Conservation (phyloP, 257 asterid genomes). For the Nicotiana tomentosiformis region DNA sequence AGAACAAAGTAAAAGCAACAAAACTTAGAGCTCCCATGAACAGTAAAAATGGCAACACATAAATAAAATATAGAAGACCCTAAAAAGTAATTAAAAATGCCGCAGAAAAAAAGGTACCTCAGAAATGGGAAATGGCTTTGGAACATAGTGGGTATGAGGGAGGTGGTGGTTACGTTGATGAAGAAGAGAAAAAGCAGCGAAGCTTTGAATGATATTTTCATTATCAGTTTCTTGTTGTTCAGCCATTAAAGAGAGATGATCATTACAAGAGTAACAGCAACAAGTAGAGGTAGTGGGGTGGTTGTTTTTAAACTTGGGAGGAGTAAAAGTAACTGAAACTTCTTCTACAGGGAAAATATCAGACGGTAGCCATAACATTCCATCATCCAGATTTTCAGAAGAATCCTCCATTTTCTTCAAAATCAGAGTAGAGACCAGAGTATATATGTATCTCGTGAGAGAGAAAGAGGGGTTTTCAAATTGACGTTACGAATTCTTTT, state of each 20-base stretch:
- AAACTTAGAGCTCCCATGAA: background rate
- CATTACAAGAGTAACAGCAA: background rate
- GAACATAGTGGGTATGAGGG: background rate
- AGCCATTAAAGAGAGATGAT: background rate
- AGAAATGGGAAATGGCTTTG: background rate
- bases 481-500: background rate
- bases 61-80: background rate
- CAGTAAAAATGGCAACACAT: background rate
- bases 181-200: background rate
- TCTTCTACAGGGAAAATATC: constrained; percentile 28
- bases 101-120: background rate
- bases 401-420: constrained; percentile 17
- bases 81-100: background rate
- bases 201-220: background rate
- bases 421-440: background rate
- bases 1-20: background rate
- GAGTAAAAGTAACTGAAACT: constrained; percentile 4
- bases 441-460: background rate
- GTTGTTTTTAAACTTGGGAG: background rate
- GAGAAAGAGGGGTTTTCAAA: background rate
- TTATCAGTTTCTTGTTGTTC: background rate
- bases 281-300: background rate
- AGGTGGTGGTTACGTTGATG: background rate
- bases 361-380: constrained; percentile 31
- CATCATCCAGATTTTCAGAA: constrained; percentile 25